Conservation (phyloP, 2,329 filamentous ascomycete species). For the Neoascochyta sp. region DNA sequence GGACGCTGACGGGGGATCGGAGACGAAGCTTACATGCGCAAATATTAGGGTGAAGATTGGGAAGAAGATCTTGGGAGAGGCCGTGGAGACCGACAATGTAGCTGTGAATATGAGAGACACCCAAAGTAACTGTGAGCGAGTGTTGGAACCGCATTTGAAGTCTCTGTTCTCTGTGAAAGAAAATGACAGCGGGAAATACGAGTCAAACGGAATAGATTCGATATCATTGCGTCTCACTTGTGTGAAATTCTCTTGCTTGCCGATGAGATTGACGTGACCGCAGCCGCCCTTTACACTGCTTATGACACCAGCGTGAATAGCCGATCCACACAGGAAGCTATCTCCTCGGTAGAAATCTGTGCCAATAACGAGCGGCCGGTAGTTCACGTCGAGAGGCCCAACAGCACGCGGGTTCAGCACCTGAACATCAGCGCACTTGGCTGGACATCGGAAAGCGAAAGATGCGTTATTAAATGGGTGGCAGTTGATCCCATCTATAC, state of each 20-base stretch:
- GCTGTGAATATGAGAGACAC: slow-evolving; percentile 73
- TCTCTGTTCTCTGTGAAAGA: slow-evolving; percentile 64
- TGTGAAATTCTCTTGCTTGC: slow-evolving; percentile 60
- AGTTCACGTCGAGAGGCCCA: slow-evolving; percentile 60
- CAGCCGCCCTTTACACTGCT: slow-evolving; percentile 69
- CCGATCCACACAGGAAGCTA: slow-evolving; percentile 82
- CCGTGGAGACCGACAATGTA: slow-evolving; percentile 72
- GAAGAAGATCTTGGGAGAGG: slow-evolving; percentile 74
- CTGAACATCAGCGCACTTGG: slow-evolving; percentile 62
- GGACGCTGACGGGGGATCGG: slow-evolving; percentile 70
- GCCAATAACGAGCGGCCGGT: slow-evolving; percentile 54
- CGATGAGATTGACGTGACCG: slow-evolving; percentile 71
- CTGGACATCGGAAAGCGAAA: slow-evolving; percentile 71
- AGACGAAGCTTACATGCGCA: slow-evolving; percentile 81
- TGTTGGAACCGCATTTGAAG: slow-evolving; percentile 64
- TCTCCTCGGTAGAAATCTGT: slow-evolving; percentile 78
- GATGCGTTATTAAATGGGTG: slow-evolving; percentile 67
- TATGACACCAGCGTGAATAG: slow-evolving; percentile 76
- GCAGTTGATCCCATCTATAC: slow-evolving; percentile 68
- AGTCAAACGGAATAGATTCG: slow-evolving; percentile 71
- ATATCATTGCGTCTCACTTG: slow-evolving; percentile 67
- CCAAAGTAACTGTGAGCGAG: slow-evolving; percentile 73
- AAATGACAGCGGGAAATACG: slow-evolving; percentile 83
- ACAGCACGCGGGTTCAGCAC: slow-evolving; percentile 71
- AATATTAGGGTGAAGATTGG: slow-evolving; percentile 76